Percentiles rank a stretch among this genome's conserved stretches.
These are phyloP conservation scores for Penicillium verhagenii DNA, from an alignment of 495 filamentous ascomycete genomes.

Conservation along the genomic window DNA sequence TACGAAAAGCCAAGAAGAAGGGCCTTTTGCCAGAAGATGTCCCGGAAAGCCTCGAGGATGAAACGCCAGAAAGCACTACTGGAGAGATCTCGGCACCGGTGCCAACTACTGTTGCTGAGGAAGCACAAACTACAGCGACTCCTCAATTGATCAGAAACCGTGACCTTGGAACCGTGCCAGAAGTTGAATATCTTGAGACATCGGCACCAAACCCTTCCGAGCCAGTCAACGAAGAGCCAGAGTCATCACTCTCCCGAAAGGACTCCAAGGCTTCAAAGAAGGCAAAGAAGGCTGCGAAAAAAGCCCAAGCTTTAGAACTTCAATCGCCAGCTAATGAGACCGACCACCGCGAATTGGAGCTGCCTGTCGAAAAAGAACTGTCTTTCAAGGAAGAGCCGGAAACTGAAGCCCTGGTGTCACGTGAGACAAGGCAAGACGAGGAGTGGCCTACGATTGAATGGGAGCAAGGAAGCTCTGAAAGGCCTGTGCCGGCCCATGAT, in stretches of 20 bases:
- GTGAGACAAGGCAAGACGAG: constrained; percentile 21
- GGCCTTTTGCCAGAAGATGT: neutral
- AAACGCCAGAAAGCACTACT: constrained; percentile 6
- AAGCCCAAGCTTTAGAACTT: constrained; percentile 3
- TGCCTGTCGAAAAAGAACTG: constrained; percentile 7
- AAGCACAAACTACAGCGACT: neutral
- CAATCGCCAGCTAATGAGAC: neutral
- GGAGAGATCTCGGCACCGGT: neutral
- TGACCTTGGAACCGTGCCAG: neutral
- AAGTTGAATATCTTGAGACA: neutral
- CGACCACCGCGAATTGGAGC: constrained; percentile 4
- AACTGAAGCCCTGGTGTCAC: constrained; percentile 1
- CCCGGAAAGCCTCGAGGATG: constrained; percentile 4
- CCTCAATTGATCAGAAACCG: constrained; percentile 5
- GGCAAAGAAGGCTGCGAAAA: constrained; percentile 19
- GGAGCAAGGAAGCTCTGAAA: constrained; percentile 31
- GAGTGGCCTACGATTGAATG: constrained; percentile 42
- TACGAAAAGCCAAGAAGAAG: constrained; percentile 37
- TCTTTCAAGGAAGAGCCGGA: constrained; percentile 14
- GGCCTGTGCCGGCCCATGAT: constrained; percentile 23
- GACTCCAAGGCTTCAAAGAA: constrained; percentile 26
- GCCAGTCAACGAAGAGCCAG: constrained; percentile 1
- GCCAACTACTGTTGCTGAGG: neutral
- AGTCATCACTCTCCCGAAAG: constrained; percentile 26
- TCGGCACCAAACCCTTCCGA: neutral